A percentile compares a stretch with the other conserved stretches of the same genome.
These are phyloP conservation scores for Rhazya stricta DNA, from an alignment of 257 asterid species.

Conservation along the genomic window DNA sequence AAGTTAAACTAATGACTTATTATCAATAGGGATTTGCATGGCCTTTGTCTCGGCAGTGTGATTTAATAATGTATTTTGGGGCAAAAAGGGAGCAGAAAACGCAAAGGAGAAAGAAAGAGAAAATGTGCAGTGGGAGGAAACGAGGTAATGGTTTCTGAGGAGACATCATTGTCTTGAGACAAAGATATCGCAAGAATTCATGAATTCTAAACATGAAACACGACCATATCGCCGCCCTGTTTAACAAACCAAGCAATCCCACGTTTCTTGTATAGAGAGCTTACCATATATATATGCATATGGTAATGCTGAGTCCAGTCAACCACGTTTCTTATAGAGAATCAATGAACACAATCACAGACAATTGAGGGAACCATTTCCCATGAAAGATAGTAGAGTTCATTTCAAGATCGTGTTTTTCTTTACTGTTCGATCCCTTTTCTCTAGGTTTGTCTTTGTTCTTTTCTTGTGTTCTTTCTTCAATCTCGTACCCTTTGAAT, in stretches of 20 bases:
- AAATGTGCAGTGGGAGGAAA: background rate
- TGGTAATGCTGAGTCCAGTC: constrained; percentile 14
- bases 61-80: no score
- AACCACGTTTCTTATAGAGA: constrained; percentile 36
- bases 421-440: constrained; percentile 5
- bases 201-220: constrained; percentile 5
- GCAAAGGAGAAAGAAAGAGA: background rate
- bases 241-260: constrained; percentile 31
- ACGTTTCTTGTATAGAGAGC: constrained; percentile 22
- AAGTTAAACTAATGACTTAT: no score
- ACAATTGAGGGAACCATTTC: constrained; percentile 22
- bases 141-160: constrained; percentile 6
- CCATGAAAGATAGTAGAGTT: constrained; percentile 7
- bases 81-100: background rate
- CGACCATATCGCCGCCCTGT: constrained; percentile 28
- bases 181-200: constrained; percentile 4
- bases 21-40: no score
- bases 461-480: constrained; percentile 16
- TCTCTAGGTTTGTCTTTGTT: constrained; percentile 30
- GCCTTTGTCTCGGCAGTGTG: no score
- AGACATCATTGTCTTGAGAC: constrained; percentile 1
- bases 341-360: constrained; percentile 22
- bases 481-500: background rate
- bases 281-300: background rate
- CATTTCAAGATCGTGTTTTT: constrained; percentile 33